A percentile compares a stretch with the other conserved stretches of the same genome.
Evolutionary conservation across 164 flowering plant species (phyloP).

Genomic region (Cinnamomum micranthum): DNA sequence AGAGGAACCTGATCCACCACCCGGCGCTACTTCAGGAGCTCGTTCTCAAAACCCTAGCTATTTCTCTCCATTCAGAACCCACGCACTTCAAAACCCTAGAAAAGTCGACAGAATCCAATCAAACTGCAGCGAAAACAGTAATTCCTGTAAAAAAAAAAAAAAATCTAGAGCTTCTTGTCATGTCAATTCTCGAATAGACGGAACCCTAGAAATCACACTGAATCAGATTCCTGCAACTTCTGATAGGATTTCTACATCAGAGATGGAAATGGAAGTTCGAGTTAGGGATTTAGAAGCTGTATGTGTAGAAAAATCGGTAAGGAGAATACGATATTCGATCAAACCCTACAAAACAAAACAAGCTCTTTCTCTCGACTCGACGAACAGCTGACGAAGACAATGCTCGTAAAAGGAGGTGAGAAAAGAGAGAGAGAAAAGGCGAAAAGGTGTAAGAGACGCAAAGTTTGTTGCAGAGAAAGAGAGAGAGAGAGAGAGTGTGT

Average conservation of each 20-base stretch:
- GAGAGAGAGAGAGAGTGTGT: neutral
- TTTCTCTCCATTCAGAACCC: neutral
- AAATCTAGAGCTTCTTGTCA: neutral
- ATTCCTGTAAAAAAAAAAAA: no score
- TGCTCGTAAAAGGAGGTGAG: neutral
- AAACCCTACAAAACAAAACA: neutral
- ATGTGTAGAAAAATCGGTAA: no score
- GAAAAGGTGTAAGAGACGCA: neutral
- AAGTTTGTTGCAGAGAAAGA: neutral
- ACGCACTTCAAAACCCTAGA: neutral
- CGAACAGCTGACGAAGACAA: neutral
- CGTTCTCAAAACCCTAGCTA: neutral
- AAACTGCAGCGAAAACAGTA: neutral
- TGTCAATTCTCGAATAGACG: neutral
- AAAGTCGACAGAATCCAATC: neutral
- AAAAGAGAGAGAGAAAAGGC: neutral
- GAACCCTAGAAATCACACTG: neutral
- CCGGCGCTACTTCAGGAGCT: neutral
- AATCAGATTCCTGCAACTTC: neutral
- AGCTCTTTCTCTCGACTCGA: neutral
- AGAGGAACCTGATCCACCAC: neutral
- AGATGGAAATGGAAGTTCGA: neutral
- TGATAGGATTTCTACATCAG: neutral
- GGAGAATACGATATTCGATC: neutral
- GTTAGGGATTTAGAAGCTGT: neutral